Evolutionary conservation across 805 yeast species (phyloP).

Genomic region (Alloascoidea hylecoeti): DNA sequence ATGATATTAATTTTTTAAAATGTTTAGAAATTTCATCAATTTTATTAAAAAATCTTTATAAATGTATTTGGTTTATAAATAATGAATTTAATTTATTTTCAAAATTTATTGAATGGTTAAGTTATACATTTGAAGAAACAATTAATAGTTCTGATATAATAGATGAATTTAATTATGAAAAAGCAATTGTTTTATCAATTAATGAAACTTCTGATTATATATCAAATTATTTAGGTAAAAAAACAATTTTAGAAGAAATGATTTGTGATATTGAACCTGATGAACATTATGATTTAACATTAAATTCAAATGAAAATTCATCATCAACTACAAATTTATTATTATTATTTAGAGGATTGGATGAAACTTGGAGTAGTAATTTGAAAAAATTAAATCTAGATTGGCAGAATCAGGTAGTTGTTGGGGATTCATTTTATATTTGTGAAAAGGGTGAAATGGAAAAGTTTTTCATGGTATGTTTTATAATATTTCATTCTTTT

Average conservation of each 20-base stretch:
- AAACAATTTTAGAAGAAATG: neutral
- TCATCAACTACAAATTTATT: too few relatives aligned
- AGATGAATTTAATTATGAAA: neutral
- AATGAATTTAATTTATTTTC: conserved; percentile 8
- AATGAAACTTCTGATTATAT: neutral
- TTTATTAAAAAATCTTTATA: conserved; percentile 4
- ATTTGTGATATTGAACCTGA: too few relatives aligned
- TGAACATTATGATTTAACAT: too few relatives aligned
- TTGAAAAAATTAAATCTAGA: too few relatives aligned
- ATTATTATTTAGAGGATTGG: too few relatives aligned
- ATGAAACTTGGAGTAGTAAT: too few relatives aligned
- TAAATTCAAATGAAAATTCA: too few relatives aligned
- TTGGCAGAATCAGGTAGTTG: too few relatives aligned
- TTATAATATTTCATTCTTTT: too few relatives aligned
- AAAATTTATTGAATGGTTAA: conserved; percentile 10
- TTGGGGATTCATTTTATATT: too few relatives aligned
- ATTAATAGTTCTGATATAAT: conserved; percentile 5
- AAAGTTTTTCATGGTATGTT: too few relatives aligned
- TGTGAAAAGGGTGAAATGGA: too few relatives aligned
- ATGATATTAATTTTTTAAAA: conserved; percentile 3
- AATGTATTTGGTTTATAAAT: conserved; percentile 6
- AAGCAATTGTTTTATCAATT: neutral
- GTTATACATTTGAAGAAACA: conserved; percentile 7
- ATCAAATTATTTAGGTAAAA: neutral
- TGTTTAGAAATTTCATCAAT: conserved; percentile 3